These are phyloP conservation scores for Didymella exigua DNA, from an alignment of 2,329 filamentous ascomycete genomes.

Conservation along the genomic window DNA sequence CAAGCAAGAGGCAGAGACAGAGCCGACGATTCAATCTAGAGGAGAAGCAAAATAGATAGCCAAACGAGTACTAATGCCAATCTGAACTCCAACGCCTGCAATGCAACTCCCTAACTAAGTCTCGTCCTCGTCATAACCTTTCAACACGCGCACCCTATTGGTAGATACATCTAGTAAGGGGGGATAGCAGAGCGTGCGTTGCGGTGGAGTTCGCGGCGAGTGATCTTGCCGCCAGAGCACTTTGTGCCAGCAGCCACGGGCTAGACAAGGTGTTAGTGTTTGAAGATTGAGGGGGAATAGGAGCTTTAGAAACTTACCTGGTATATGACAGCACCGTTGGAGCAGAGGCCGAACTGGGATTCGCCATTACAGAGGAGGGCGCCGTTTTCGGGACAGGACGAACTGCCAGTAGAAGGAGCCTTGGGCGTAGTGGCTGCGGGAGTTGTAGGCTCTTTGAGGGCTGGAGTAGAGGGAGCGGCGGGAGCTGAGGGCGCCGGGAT, in stretches of 20 bases:
- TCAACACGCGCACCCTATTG: background rate
- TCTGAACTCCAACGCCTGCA: slow-evolving; percentile 3
- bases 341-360: slow-evolving; percentile 49
- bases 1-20: slow-evolving; percentile 3
- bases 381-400: slow-evolving; percentile 44
- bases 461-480: background rate
- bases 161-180: background rate
- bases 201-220: slow-evolving; percentile 36
- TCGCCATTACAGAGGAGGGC: slow-evolving; percentile 47
- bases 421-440: slow-evolving; percentile 5
- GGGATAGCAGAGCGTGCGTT: slow-evolving; percentile 21
- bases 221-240: slow-evolving; percentile 48
- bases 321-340: slow-evolving; percentile 47
- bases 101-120: background rate
- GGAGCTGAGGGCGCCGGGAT: slow-evolving; percentile 4
- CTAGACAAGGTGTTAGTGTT: no score
- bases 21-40: background rate
- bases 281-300: no score
- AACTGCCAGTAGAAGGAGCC: slow-evolving; percentile 3
- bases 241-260: slow-evolving; percentile 51
- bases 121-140: background rate
- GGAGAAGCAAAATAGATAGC: background rate
- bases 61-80: background rate
- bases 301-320: no score
- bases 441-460: slow-evolving; percentile 2